Evolutionary conservation across 768 basidiomycete genomes (phyloP), one percentile per base, ranked within the genome.

Genomic region (Suillus cothurnatus): DNA sequence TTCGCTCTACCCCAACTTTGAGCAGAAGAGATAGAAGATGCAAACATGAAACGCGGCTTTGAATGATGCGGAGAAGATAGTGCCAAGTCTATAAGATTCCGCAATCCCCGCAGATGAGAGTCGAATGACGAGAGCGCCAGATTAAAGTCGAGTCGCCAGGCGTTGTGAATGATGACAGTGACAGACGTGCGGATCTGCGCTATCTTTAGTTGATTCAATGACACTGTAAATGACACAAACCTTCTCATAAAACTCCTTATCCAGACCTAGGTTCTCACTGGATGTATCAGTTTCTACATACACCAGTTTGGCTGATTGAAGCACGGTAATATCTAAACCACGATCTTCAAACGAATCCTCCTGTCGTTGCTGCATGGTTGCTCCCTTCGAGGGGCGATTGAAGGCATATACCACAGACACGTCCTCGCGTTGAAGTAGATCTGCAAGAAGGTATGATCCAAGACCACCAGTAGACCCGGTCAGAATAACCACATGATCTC

Each of bases 131-230:
- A 71, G 11, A 84, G 70, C 4, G 71, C 71, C 41, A 81, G 63
- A 61, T 79, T 82, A 64, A 82, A 83, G 58, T 84, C 78, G 53
- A 84, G 71, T n/a, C 71, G 74, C 82, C 82, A 84, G 2, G 82
- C 81, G 5, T 74, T 80, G 61, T 82, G 81, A 28, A 82, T 78
- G 55, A 82, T 72, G 31, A 77, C 41, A 3, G 77, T 77, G 34
- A 81, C 71, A 0, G 77, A 75, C 4, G 66, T 62, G 1, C 69
- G 70, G 4, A 82, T 70, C 81, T 82, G 34, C 12, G 19, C 50
- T 0, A 4, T 17, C 47, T 1, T 15, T 61, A 26, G 21, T 19
- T 2, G 1, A 23, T 26, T 57, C 2, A 53, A 39, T 26, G 11
- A 9, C 19, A 61, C 17, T 19, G 28, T 5, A 6, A 32, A 41